Percentiles rank a stretch among this genome's conserved stretches.
Evolutionary conservation across 352 stramenopile genomes (phyloP).

Genomic region (Pythium apleroticum): DNA sequence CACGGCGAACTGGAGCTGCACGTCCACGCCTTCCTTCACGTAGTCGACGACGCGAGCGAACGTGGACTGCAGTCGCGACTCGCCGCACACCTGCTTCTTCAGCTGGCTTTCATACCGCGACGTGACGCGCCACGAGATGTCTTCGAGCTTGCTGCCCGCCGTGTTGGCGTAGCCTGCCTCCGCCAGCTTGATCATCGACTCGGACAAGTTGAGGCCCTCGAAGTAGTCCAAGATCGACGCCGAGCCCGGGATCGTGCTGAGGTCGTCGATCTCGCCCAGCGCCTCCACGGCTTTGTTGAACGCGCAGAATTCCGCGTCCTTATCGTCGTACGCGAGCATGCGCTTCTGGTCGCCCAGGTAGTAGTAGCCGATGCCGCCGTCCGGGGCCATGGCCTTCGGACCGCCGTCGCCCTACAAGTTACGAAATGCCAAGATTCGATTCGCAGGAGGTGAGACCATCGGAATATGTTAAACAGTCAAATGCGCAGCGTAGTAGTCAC

Average conservation of each 20-base stretch:
- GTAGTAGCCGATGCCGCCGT: constrained; percentile 84
- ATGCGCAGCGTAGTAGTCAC: constrained; percentile 25
- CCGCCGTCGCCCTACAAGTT: constrained; percentile 66
- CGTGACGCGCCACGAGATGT: constrained; percentile 80
- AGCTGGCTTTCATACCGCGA: constrained; percentile 84
- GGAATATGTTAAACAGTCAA: background rate
- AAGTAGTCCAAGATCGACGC: constrained; percentile 85
- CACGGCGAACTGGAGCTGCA: constrained; percentile 58
- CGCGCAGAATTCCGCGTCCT: constrained; percentile 64
- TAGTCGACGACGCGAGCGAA: constrained; percentile 68
- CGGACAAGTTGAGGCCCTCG: constrained; percentile 45
- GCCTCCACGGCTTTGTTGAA: constrained; percentile 66
- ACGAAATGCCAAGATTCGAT: no score
- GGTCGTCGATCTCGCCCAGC: constrained; percentile 66
- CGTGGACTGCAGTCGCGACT: constrained; percentile 70
- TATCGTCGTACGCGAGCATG: constrained; percentile 71
- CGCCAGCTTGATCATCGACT: constrained; percentile 82
- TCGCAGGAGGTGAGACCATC: background rate
- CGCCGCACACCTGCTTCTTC: constrained; percentile 75
- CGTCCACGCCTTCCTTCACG: constrained; percentile 50
- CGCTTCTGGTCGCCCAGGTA: constrained; percentile 86
- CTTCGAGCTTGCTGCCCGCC: constrained; percentile 54
- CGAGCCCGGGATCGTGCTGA: constrained; percentile 52
- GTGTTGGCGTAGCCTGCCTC: constrained; percentile 83
- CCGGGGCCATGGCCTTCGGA: constrained; percentile 61